Base-by-base conservation (phyloP, 306 rosid genomes). In the Pyrus betulifolia region DNA sequence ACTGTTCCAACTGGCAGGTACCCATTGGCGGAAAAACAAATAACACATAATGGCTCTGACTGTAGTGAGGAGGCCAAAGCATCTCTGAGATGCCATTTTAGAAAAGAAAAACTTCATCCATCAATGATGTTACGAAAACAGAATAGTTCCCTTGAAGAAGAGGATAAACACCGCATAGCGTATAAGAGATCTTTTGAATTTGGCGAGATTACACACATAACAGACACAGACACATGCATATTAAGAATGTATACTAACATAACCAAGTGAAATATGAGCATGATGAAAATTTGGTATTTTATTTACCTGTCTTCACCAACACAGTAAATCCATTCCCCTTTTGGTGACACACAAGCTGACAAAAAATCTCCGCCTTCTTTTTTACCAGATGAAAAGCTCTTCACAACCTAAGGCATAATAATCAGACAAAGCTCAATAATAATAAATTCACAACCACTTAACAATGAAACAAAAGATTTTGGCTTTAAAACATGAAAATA, bases 261-360 rank as follows among this genome's bases (percentile, higher is more conserved):
- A 38, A 59, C 8, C 11, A 52, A 5, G 23, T 18, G 19, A 46
- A 35, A 65, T 14, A 35, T 46, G 44, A 65, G 68, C 71, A 67
- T 0, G 51, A 64, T 44, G 8, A 31, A 45, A 25, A 27, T 64
- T 65, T 17, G 38, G 11, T 25, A 30, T 35, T 35, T 35, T 35
- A 35, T 35, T 6, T 62, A 94, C 99, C 97, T 92, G 90, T 96
- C 99, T 88, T 96, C 99, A 79, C 99, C 99, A 78, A 96, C 84
- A 83, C 98, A 96, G 87, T 96, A 96, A 82, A 96, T 96, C 99
- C 99, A 96, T 85, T 96, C 99, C 55, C 99, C 99, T 86, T 96
- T 96, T 21, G 99, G 97, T 76, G 99, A 96, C 74, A 96, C 87
- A 65, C 97, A 86, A 19, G 99, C 97, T 12, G 99, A 96, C 61